Evolutionary conservation across 148 eudicot species (phyloP), one percentile per base, ranked within the genome.

Genomic region (Camellia sinensis): DNA sequence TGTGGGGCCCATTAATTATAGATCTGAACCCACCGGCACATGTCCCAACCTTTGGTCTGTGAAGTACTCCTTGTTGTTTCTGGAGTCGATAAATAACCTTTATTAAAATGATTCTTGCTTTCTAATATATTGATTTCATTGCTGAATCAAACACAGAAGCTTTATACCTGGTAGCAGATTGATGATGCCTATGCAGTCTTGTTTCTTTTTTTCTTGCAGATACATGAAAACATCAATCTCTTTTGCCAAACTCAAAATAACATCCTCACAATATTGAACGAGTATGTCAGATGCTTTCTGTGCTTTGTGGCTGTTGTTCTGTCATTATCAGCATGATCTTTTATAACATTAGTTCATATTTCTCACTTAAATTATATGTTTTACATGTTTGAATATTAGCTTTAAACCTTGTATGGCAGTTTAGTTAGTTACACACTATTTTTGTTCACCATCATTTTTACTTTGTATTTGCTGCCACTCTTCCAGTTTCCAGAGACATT

Each of bases 211-310:
- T 77, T 67, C 68, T 71, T 87, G 84, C 88, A 94, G 97, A 60
- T 91, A 79, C 93, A 95, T 64, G 97, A 94, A 22, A 94, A 94
- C 87, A 82, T 89, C 62, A 78, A 68, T 83, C 90, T 94, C 83
- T 88, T 94, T 79, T 85, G 87, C 86, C 93, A 94, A 88, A 94
- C 92, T 70, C 90, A 93, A 56, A 87, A 85, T 43, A 94, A 90
- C 82, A 83, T 92, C 65, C 57, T 84, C 29, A 84, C 89, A 76
- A 84, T 94, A 80, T 63, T 93, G 87, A 93, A 92, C 69, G 97
- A 92, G 99, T 93, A 93, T 17, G 92, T 83, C 67, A 53, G 63
- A 14, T 56, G 52, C 37, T 64, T 54, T 81, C 2, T 73, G 7
- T 75, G n/a, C 54, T 66, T n/a, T 84, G 66, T 41, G 8, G 5